These are phyloP conservation scores for Suillus discolor DNA, from an alignment of 768 basidiomycete genomes.

Conservation along the genomic window DNA sequence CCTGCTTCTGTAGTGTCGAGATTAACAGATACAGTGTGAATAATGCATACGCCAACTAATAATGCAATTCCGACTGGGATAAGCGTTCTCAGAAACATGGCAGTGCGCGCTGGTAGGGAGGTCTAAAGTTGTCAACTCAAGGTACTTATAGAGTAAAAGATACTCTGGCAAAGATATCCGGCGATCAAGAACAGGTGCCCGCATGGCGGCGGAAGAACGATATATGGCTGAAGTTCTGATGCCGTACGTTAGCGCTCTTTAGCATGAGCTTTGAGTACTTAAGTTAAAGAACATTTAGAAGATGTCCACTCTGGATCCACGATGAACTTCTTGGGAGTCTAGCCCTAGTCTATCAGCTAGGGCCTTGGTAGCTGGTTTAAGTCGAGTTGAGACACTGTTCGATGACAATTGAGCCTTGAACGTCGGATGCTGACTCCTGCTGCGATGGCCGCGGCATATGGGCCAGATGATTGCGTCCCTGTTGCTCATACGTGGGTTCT, in stretches of 20 bases:
- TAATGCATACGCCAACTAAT: background rate
- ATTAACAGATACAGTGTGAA: conserved; percentile 4
- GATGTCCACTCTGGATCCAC: background rate
- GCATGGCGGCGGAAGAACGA: background rate
- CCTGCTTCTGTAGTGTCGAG: background rate
- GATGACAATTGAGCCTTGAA: background rate
- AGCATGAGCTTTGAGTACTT: background rate
- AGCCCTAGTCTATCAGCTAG: background rate
- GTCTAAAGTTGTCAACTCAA: background rate
- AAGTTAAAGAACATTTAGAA: background rate
- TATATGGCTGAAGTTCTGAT: background rate
- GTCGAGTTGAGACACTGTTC: background rate
- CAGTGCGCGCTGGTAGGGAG: background rate
- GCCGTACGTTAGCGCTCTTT: background rate
- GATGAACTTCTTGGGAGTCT: background rate
- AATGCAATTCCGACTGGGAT: conserved; percentile 8
- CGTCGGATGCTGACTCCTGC: background rate
- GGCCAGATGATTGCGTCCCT: background rate
- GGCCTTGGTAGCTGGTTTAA: background rate
- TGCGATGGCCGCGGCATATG: background rate
- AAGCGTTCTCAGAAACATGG: conserved; percentile 17
- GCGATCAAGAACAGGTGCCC: background rate
- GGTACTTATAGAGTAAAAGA: background rate
- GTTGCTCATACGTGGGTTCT: too few species aligned
- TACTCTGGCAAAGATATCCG: background rate